Base-by-base conservation (phyloP, 805 yeast species). In the Yarrowia sp. region DNA sequence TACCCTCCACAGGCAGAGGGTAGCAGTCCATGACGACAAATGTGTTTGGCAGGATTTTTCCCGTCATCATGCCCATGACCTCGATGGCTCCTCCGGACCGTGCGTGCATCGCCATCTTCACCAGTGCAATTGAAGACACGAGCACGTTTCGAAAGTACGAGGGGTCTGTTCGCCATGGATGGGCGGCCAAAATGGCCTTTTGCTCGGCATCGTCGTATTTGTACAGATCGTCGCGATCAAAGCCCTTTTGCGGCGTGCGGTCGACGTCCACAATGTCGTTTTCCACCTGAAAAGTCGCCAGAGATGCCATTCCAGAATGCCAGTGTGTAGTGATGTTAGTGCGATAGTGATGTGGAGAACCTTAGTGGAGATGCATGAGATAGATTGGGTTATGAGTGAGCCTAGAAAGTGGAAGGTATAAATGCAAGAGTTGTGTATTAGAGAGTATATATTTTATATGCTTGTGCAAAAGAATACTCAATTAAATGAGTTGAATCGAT, bases 31-130 rank as follows among this genome's bases (percentile, higher is more conserved):
- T 83, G 1, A 95, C 89, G 8, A 73, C 72, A 8, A 81, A 81
- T 32, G 83, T 78, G 19, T 81, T 79, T 7, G 81, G 82, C 14
- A 85, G 79, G 10, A 90, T 84, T 72, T 86, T 87, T 0, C 99
- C 98, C 0, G 93, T 85, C 77, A 94, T 82, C 90, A 93, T 90
- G 5, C 98, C 99, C 98, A 94, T 94, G 7, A 95, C 86, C 77
- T 94, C 99, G 48, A 91, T 89, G 10, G 89, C 80, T 0, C 97
- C 97, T 5, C 98, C 98, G 0, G 87, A 81, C 32, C 89, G 68
- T 12, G 97, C 93, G 78, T 92, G 97, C 14, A 86, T 80, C 1
- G 89, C 76, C 90, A 92, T 92, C 74, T 91, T 91, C 70, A 85
- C 77, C 53, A 90, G 76, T 0, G 97, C 96, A 40, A 90, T 76